A percentile compares a stretch with the other conserved stretches of the same genome.
Conservation (phyloP, 352 stramenopile species). For the Globisporangium recalcitrans region DNA sequence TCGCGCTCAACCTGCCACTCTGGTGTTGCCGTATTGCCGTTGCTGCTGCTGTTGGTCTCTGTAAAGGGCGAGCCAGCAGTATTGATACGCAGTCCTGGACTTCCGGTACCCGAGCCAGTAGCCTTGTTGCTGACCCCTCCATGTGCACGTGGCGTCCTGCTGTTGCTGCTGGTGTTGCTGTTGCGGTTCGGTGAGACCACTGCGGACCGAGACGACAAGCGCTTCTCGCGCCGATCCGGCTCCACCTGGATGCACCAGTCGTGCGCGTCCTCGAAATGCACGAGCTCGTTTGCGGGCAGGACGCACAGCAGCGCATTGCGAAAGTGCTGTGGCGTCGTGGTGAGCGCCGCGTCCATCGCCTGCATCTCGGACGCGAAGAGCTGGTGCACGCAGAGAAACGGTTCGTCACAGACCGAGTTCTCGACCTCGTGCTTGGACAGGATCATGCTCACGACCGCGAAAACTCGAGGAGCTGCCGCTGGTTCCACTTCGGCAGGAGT, state of each 20-base stretch:
- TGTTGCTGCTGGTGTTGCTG: background rate
- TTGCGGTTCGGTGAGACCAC: conserved; percentile 14
- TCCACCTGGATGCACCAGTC: conserved; percentile 69
- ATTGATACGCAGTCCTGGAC: background rate
- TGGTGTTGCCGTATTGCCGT: background rate
- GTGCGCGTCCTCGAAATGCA: conserved; percentile 52
- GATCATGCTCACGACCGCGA: conserved; percentile 53
- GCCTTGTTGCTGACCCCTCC: background rate
- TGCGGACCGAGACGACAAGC: conserved; percentile 8
- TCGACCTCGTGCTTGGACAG: conserved; percentile 42
- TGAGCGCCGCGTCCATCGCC: conserved; percentile 40
- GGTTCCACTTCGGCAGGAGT: background rate
- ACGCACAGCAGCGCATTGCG: conserved; percentile 61
- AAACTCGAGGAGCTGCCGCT: conserved; percentile 11
- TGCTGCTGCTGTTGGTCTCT: background rate
- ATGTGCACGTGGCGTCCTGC: background rate
- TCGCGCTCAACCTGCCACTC: conserved; percentile 48
- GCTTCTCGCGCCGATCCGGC: conserved; percentile 38
- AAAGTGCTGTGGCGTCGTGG: conserved; percentile 23
- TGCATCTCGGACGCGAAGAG: conserved; percentile 42
- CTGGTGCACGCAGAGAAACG: conserved; percentile 45
- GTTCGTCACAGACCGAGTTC: conserved; percentile 37
- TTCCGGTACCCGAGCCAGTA: background rate
- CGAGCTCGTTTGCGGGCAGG: conserved; percentile 36
- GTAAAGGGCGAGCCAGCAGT: background rate